Conservation (phyloP, 208 protist genomes). For the Porcisia deanei region DNA sequence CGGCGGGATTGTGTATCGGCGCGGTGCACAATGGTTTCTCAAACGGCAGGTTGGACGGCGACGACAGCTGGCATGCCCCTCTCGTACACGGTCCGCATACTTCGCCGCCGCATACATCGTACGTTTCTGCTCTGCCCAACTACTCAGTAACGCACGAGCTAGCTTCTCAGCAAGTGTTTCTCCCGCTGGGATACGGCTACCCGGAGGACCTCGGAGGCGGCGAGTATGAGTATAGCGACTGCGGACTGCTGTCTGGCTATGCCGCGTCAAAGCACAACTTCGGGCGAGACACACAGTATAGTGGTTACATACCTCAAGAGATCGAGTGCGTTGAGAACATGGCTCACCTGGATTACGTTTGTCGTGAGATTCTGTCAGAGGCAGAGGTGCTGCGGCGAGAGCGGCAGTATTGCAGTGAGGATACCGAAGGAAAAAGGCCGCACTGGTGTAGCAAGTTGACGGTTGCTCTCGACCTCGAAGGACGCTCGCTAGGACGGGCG, state of each 20-base stretch:
- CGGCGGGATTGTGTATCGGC: not conserved
- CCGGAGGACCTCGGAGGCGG: not conserved
- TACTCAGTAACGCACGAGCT: not conserved
- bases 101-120: not conserved
- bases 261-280: constrained; percentile 1
- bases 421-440: not conserved
- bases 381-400: constrained; percentile 6
- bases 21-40: not conserved
- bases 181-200: not conserved
- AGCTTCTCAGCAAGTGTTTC: not conserved
- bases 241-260: not conserved
- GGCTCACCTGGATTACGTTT: constrained; percentile 18
- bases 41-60: not conserved
- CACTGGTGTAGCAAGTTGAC: constrained; percentile 25
- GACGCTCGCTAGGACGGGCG: constrained; percentile 39
- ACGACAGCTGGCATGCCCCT: not conserved
- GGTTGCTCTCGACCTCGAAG: constrained; percentile 58
- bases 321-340: constrained; percentile 21
- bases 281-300: constrained; percentile 5
- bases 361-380: constrained; percentile 14
- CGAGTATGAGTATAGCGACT: constrained; percentile 17
- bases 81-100: not conserved
- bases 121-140: not conserved
- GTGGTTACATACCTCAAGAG: constrained; percentile 11
- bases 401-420: constrained; percentile 5